Conservation (phyloP, 1,139 yeast species). For the Wickerhamiella infanticola region DNA sequence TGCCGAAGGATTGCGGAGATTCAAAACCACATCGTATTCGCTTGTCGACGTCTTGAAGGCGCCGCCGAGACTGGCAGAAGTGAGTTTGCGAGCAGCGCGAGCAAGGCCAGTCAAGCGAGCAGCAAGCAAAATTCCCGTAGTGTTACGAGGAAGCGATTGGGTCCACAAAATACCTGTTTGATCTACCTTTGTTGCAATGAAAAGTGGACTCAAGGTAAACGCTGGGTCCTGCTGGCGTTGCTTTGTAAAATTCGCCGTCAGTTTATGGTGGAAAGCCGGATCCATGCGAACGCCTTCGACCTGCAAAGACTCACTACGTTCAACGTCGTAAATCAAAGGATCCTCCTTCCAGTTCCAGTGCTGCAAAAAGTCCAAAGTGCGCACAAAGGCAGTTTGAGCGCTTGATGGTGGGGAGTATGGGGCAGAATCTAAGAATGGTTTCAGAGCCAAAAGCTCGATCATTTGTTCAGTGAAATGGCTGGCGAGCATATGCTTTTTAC, state of each 20-base stretch:
- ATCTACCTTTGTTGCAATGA: slow-evolving; percentile 70
- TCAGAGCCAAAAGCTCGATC: slow-evolving; percentile 65
- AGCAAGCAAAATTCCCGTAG: slow-evolving; percentile 36
- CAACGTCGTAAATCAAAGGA: slow-evolving; percentile 62
- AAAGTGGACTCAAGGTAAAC: slow-evolving; percentile 62
- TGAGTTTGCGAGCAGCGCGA: slow-evolving; percentile 44
- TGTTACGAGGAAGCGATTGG: slow-evolving; percentile 47
- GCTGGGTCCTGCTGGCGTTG: slow-evolving; percentile 68
- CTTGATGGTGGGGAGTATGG: slow-evolving; percentile 72
- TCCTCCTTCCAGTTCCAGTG: slow-evolving; percentile 92
- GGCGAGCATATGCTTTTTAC: slow-evolving; percentile 49
- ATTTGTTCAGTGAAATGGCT: slow-evolving; percentile 63
- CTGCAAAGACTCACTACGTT: slow-evolving; percentile 20
- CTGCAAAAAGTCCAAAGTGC: slow-evolving; percentile 54
- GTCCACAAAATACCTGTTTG: slow-evolving; percentile 78
- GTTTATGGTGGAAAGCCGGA: slow-evolving; percentile 43
- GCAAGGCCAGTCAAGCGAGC: slow-evolving; percentile 79
- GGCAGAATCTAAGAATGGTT: slow-evolving; percentile 74
- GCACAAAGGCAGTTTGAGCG: slow-evolving; percentile 64
- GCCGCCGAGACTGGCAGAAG: slow-evolving; percentile 18
- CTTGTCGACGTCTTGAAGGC: slow-evolving; percentile 65
- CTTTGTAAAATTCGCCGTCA: slow-evolving; percentile 47
- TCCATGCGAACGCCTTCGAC: slow-evolving; percentile 45
- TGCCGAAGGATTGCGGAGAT: slow-evolving; percentile 35
- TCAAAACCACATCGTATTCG: slow-evolving; percentile 70